Conservation (phyloP, 768 basidiomycete genomes). For the Suillus hirtellus region DNA sequence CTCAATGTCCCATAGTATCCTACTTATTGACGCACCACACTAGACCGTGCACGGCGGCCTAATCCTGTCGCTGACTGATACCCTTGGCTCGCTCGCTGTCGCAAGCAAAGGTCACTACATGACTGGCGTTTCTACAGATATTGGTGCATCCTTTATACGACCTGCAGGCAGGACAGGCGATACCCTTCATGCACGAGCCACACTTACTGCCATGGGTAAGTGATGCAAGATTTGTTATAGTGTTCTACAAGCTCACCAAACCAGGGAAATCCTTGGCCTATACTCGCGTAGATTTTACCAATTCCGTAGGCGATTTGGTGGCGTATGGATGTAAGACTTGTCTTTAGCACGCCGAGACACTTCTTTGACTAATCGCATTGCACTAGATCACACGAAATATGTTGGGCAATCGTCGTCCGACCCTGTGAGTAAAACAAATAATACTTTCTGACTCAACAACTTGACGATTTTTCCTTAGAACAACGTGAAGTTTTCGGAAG, state of each 20-base stretch:
- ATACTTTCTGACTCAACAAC: background rate
- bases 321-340: slow-evolving; percentile 74
- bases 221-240: background rate
- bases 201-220: slow-evolving; percentile 69
- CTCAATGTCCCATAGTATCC: slow-evolving; percentile 5
- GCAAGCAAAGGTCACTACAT: slow-evolving; percentile 80
- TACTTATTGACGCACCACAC: slow-evolving; percentile 8
- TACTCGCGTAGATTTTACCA: slow-evolving; percentile 76
- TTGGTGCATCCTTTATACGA: slow-evolving; percentile 75
- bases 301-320: slow-evolving; percentile 62
- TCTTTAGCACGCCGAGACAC: slow-evolving; percentile 4
- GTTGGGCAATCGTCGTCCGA: slow-evolving; percentile 64
- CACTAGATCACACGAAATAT: slow-evolving; percentile 81
- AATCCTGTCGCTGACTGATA: slow-evolving; percentile 80
- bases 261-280: slow-evolving; percentile 79
- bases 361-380: slow-evolving; percentile 11
- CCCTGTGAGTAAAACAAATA: slow-evolving; percentile 30
- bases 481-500: slow-evolving; percentile 76
- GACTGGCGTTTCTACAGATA: slow-evolving; percentile 87
- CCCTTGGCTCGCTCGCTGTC: slow-evolving; percentile 81
- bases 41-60: slow-evolving; percentile 78
- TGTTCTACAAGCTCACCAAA: background rate
- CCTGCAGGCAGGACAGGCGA: slow-evolving; percentile 76
- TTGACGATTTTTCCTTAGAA: slow-evolving; percentile 41
- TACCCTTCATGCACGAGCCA: slow-evolving; percentile 60